A percentile compares a stretch with the other conserved stretches of the same genome.
Conservation (phyloP, 768 basidiomycete species). For the Galerina marginata region DNA sequence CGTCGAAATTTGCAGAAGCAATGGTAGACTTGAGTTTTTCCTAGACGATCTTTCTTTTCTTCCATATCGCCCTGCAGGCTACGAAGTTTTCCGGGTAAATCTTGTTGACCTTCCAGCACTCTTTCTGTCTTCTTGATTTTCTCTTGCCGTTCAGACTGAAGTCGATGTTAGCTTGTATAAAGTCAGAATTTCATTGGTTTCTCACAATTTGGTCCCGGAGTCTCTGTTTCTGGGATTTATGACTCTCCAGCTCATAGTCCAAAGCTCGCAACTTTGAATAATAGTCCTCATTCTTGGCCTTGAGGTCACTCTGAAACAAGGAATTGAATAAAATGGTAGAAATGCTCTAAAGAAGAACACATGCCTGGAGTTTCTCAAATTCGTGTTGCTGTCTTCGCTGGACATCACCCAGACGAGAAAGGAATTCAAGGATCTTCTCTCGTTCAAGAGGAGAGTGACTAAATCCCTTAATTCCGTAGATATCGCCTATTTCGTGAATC, state of each 20-base stretch:
- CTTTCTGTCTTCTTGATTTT: constrained; percentile 58
- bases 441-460: constrained; percentile 71
- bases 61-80: constrained; percentile 66
- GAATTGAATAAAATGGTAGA: neutral
- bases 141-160: constrained; percentile 55
- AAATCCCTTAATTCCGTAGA: constrained; percentile 77
- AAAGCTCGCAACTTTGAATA: constrained; percentile 61
- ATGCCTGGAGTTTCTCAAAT: constrained; percentile 72
- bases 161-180: constrained; percentile 5
- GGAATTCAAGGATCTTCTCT: constrained; percentile 76
- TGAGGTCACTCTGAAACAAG: constrained; percentile 53
- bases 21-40: constrained; percentile 66
- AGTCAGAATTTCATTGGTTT: constrained; percentile 3
- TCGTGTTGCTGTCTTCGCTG: constrained; percentile 66
- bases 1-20: constrained; percentile 65
- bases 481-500: constrained; percentile 71
- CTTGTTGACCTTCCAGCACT: constrained; percentile 60
- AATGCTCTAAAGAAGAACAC: constrained; percentile 10
- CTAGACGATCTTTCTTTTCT: constrained; percentile 66
- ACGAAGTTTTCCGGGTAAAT: constrained; percentile 57
- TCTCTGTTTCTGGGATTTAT: constrained; percentile 57
- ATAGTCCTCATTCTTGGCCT: constrained; percentile 66
- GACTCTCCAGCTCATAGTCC: constrained; percentile 56
- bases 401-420: constrained; percentile 64
- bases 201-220: constrained; percentile 65